Base-by-base conservation (phyloP, 768 basidiomycete genomes). In the Kondoa subrosea region DNA sequence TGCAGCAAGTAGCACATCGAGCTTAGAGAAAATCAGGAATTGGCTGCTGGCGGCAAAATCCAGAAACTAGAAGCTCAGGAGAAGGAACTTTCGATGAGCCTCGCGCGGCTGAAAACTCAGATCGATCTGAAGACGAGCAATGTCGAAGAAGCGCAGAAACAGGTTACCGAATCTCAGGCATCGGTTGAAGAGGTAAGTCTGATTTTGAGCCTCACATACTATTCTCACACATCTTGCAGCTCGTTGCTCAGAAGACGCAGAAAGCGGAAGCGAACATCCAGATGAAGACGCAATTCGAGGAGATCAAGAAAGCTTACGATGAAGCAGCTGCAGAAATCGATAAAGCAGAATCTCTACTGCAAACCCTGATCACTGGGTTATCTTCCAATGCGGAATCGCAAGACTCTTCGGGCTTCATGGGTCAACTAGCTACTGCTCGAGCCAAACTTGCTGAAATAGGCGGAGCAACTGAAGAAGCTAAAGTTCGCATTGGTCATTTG, bases 351-450 rank as follows among this genome's bases (percentile, higher is more conserved):
- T 89, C 91, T 73, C 86, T 97, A n/a, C 81, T 97, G 0, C 93
- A 97, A 76, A 89, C 90, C 0, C 84, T 97, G 25, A 81, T 93
- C 60, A 97, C 93, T 0, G 95, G 95, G 57, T 83, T 96, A 12
- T 85, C 91, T 1, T 86, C 87, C 2, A 81, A 79, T 56, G 81
- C 82, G 64, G 77, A 81, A 31, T 84, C 83, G 68, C 85, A 84
- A 56, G 82, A 84, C 21, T 83, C 84, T 12, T 90, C 91, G 1
- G 95, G 95, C 0, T 97, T 96, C 77, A 87, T 97, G 85, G 95
- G 91, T 25, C 92, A 96, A 76, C 83, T 99, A 56, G 88, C 91
- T 0, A 85, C 89, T 16, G 88, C 91, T 0, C 85, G 85, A 72
- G 83, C 83, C 1, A 83, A 84, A 1, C 78, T 87, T 0, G 85